phyloP scores from a whole-genome alignment of 352 stramenopile species.

The Globisporangium apiculatum region DNA sequence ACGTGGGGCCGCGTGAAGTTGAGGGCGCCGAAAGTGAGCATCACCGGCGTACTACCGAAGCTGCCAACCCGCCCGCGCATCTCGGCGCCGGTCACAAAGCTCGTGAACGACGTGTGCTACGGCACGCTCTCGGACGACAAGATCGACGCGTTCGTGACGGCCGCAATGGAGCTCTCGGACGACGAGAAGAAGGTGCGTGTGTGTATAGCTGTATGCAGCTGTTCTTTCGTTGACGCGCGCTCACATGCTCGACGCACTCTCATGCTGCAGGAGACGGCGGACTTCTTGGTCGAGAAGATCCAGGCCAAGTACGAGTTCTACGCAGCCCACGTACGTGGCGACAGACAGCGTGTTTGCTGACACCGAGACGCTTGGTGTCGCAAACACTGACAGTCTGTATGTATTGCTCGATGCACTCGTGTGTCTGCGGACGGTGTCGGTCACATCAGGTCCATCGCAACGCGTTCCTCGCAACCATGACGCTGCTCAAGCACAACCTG shows the following conservation, averaged over 20 bases:
- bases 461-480: conserved; percentile 58
- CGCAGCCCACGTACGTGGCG: conserved; percentile 42
- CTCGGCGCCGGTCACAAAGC: conserved; percentile 50
- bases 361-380: not conserved
- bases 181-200: conserved; percentile 57
- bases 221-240: no score
- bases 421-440: no score
- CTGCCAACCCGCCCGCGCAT: conserved; percentile 49
- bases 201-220: no score
- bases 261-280: conserved; percentile 47
- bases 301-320: conserved; percentile 83
- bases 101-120: conserved; percentile 83
- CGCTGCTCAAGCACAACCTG: conserved; percentile 72
- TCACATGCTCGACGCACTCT: no score
- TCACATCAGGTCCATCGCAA: conserved; percentile 63
- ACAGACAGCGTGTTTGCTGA: not conserved
- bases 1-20: conserved; percentile 73
- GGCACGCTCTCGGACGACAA: conserved; percentile 69
- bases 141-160: conserved; percentile 54
- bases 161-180: conserved; percentile 57
- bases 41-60: conserved; percentile 68
- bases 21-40: conserved; percentile 61
- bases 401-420: not conserved
- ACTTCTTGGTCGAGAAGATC: conserved; percentile 81
- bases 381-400: not conserved